phyloP scores from a whole-genome alignment of 331 rosid species.

The Ulmus americana region DNA sequence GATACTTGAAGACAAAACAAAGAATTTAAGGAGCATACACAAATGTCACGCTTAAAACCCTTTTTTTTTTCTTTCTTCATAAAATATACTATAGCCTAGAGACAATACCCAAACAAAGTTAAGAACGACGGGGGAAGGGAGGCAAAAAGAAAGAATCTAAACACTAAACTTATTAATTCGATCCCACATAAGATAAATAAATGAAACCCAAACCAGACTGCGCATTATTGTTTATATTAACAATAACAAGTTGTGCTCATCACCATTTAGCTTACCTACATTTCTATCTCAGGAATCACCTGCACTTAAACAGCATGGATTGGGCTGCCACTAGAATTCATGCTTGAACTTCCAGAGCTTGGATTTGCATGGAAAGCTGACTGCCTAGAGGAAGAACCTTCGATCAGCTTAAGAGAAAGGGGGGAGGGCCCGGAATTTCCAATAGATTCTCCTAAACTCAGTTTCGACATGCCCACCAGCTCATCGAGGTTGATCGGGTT shows the following conservation, averaged over 20 bases:
- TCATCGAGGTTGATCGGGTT: constrained; percentile 83
- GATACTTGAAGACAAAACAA: neutral
- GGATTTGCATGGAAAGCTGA: constrained; percentile 94
- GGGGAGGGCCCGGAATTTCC: constrained; percentile 65
- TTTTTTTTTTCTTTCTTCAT: neutral
- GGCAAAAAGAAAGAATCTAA: neutral
- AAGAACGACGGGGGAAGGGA: neutral
- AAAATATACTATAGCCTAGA: constrained; percentile 21
- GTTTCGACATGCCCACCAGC: constrained; percentile 90
- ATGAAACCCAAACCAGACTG: constrained; percentile 30
- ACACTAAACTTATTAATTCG: constrained; percentile 17
- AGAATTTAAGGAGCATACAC: constrained; percentile 3
- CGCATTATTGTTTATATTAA: constrained; percentile 31
- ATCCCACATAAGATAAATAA: constrained; percentile 1
- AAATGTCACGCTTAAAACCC: neutral
- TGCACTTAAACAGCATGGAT: constrained; percentile 66
- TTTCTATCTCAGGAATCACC: constrained; percentile 25
- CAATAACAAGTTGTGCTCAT: constrained; percentile 14
- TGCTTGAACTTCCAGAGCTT: constrained; percentile 46
- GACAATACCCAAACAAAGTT: constrained; percentile 10
- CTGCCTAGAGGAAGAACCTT: constrained; percentile 79
- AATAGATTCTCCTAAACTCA: constrained; percentile 76
- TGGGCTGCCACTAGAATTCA: constrained; percentile 57
- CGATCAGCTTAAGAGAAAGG: constrained; percentile 58
- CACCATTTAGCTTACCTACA: constrained; percentile 23